Percentiles rank a stretch among this genome's conserved stretches.
These are phyloP conservation scores for Blyttiomyces sp. DNA, from an alignment of 371 early-diverging fungal species.

Conservation along the genomic window DNA sequence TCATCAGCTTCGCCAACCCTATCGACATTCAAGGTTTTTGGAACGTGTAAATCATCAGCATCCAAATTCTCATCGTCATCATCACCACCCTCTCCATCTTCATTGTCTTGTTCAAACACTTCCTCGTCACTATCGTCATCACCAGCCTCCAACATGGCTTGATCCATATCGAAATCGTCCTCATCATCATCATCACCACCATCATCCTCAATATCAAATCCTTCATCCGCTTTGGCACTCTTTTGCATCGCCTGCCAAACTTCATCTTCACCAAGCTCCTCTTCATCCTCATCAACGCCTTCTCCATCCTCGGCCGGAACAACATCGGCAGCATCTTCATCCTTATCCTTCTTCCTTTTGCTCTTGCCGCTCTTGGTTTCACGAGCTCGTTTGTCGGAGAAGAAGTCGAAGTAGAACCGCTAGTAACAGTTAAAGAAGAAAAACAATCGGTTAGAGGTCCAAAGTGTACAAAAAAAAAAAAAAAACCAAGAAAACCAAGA, in stretches of 20 bases:
- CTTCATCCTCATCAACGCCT: conserved; percentile 28
- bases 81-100: conserved; percentile 63
- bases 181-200: conserved; percentile 37
- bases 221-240: conserved; percentile 23
- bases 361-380: conserved; percentile 37
- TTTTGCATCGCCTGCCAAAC: conserved; percentile 49
- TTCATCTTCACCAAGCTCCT: conserved; percentile 54
- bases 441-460: not conserved
- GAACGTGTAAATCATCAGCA: conserved; percentile 59
- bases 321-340: conserved; percentile 42
- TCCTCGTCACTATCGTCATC: conserved; percentile 62
- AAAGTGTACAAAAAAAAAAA: not conserved
- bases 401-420: conserved; percentile 83
- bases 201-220: conserved; percentile 47
- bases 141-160: conserved; percentile 67
- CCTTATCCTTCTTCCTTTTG: conserved; percentile 40
- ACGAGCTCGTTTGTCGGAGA: conserved; percentile 37
- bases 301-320: conserved; percentile 40
- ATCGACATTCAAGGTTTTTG: conserved; percentile 50
- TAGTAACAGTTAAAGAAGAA: conserved; percentile 1
- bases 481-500: not conserved
- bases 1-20: conserved; percentile 52
- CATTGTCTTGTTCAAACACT: conserved; percentile 59
- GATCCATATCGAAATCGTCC: conserved; percentile 56
- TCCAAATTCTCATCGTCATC: conserved; percentile 66